Percentiles rank a stretch among this genome's conserved stretches.
Conservation (phyloP, 2,329 filamentous ascomycete species). For the Diaporthe velutina region DNA sequence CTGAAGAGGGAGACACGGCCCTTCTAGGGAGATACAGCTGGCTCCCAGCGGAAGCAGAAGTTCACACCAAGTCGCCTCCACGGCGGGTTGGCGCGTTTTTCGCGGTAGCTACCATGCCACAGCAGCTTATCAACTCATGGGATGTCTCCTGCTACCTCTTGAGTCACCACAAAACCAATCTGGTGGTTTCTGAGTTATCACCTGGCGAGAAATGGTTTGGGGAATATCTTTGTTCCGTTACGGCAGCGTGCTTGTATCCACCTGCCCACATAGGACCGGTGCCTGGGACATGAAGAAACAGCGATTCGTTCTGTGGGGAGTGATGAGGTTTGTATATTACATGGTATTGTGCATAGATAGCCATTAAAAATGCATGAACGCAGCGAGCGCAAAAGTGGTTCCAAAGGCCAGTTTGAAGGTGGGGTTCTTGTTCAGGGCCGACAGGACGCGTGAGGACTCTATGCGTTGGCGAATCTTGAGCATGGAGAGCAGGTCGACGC, state of each 20-base stretch:
- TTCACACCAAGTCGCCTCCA: background rate
- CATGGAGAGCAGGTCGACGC: conserved; percentile 55
- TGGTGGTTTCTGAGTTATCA: background rate
- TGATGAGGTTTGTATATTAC: conserved; percentile 18
- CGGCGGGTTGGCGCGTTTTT: too few species aligned
- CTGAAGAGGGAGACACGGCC: conserved; percentile 87
- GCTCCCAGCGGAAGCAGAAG: conserved; percentile 3
- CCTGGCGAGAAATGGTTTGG: background rate
- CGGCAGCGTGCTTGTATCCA: background rate
- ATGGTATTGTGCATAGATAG: conserved; percentile 26
- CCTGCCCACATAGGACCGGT: background rate
- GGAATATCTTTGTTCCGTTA: background rate
- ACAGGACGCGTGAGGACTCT: conserved; percentile 56
- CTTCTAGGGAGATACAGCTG: conserved; percentile 52
- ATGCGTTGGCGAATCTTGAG: conserved; percentile 54
- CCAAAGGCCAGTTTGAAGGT: conserved; percentile 79
- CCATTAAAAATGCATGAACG: conserved; percentile 65
- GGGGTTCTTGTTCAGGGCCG: conserved; percentile 67
- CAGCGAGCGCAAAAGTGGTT: conserved; percentile 79
- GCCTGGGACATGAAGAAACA: background rate
- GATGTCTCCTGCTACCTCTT: background rate
- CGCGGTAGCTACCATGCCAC: background rate
- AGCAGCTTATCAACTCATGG: background rate
- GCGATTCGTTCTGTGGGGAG: background rate
- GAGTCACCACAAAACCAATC: background rate